Evolutionary conservation across 1,284 basidiomycete genomes (phyloP).

Genomic region (Microbotryum intermedium): DNA sequence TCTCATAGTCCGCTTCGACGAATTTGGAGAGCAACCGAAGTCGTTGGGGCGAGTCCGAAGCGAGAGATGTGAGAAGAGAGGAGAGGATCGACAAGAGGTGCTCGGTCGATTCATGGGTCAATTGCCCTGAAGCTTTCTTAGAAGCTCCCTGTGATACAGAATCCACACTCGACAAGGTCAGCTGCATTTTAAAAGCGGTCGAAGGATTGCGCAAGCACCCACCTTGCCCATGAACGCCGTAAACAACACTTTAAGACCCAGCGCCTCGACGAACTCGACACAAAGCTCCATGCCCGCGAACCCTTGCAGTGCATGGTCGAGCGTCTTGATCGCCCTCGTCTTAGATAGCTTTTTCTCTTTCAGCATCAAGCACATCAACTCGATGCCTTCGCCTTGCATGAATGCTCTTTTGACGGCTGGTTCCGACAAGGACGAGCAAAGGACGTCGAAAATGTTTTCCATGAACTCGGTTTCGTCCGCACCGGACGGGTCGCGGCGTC

Average conservation of each 20-base stretch:
- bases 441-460: conserved; percentile 86
- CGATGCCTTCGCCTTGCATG: conserved; percentile 82
- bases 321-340: conserved; percentile 73
- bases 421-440: conserved; percentile 74
- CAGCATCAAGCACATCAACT: conserved; percentile 94
- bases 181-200: background rate
- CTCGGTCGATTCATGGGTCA: conserved; percentile 65
- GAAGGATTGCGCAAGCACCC: conserved; percentile 10
- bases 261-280: conserved; percentile 74
- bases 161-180: background rate
- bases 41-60: conserved; percentile 71
- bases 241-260: conserved; percentile 83
- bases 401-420: conserved; percentile 70
- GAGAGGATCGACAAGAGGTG: conserved; percentile 82
- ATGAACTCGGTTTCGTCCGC: conserved; percentile 92
- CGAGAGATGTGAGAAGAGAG: conserved; percentile 79
- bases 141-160: background rate
- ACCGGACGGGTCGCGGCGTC: conserved; percentile 59
- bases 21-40: conserved; percentile 86
- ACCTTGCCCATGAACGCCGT: conserved; percentile 89
- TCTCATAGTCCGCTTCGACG: conserved; percentile 82
- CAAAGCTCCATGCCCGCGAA: conserved; percentile 57
- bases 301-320: conserved; percentile 85
- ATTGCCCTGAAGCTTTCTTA: conserved; percentile 10
- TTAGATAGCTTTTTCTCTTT: conserved; percentile 75